Percentiles rank a stretch among this genome's conserved stretches.
Evolutionary conservation across 345 rosid species (phyloP).

Genomic region (Excoecaria cochinchinensis): DNA sequence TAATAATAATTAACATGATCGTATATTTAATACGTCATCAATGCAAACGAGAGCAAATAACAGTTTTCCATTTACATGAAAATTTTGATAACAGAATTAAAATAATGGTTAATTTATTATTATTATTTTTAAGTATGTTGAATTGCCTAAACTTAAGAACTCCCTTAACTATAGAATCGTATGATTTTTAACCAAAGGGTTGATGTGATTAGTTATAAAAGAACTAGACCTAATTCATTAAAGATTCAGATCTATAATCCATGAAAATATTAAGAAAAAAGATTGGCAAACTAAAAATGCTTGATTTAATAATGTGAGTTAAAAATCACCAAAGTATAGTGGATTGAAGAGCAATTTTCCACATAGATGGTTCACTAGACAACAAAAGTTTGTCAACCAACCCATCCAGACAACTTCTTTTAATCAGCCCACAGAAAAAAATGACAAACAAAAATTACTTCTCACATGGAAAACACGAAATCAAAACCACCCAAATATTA

Average conservation of each 20-base stretch:
- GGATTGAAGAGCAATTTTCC: not conserved
- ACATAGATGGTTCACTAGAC: not conserved
- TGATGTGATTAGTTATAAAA: not conserved
- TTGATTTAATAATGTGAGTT: not conserved
- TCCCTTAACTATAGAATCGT: too few species aligned
- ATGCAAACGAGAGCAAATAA: too few species aligned
- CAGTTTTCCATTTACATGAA: too few species aligned
- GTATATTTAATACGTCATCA: too few species aligned
- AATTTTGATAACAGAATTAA: too few species aligned
- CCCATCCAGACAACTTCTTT: too few species aligned
- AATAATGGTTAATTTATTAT: too few species aligned
- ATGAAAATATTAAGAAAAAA: not conserved
- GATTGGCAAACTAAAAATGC: not conserved
- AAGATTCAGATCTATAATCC: not conserved
- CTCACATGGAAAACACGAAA: not conserved
- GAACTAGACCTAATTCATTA: not conserved
- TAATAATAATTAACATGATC: too few species aligned
- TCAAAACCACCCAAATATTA: not conserved
- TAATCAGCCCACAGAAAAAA: not conserved
- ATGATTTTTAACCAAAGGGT: too few species aligned
- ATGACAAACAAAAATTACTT: too few species aligned
- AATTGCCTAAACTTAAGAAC: too few species aligned
- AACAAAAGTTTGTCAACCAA: not conserved
- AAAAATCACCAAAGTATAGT: not conserved
- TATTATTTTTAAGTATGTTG: too few species aligned